phyloP scores from a whole-genome alignment of 2,329 filamentous ascomycete genomes.

The Daldinia sp. region DNA sequence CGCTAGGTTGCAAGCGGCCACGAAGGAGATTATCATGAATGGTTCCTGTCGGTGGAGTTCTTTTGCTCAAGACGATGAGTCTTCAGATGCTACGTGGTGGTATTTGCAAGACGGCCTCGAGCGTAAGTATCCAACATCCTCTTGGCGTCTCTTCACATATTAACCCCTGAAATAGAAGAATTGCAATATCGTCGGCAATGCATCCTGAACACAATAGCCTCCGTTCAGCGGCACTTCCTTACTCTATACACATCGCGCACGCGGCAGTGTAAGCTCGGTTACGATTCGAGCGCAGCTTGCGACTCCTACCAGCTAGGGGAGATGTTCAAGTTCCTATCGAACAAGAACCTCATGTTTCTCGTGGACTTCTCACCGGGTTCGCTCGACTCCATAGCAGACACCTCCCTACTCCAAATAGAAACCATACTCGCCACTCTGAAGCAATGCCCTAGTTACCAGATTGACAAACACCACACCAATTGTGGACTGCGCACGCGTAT shows the following conservation, averaged over 20 bases:
- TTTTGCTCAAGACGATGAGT: slow-evolving; percentile 45
- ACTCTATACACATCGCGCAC: slow-evolving; percentile 69
- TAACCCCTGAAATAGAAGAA: slow-evolving; percentile 59
- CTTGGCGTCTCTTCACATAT: slow-evolving; percentile 18
- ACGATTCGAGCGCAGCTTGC: slow-evolving; percentile 75
- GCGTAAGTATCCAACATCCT: slow-evolving; percentile 53
- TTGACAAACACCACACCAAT: slow-evolving; percentile 76
- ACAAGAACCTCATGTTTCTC: slow-evolving; percentile 67
- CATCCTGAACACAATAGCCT: slow-evolving; percentile 74
- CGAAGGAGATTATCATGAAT: slow-evolving; percentile 70
- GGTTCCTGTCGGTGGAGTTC: slow-evolving; percentile 68
- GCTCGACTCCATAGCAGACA: slow-evolving; percentile 54
- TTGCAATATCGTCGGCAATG: slow-evolving; percentile 70
- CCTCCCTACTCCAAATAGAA: slow-evolving; percentile 68
- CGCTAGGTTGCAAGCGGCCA: slow-evolving; percentile 66
- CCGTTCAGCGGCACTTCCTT: slow-evolving; percentile 73
- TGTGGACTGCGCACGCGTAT: slow-evolving; percentile 74
- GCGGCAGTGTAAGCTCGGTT: slow-evolving; percentile 75
- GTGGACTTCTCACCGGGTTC: slow-evolving; percentile 63
- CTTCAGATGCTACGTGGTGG: slow-evolving; percentile 68
- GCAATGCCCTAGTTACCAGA: slow-evolving; percentile 75
- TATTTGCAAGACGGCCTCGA: slow-evolving; percentile 74
- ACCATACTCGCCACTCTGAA: slow-evolving; percentile 67
- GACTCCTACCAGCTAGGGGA: slow-evolving; percentile 83
- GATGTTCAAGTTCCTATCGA: slow-evolving; percentile 74